A percentile compares a stretch with the other conserved stretches of the same genome.
Evolutionary conservation across 2,329 filamentous ascomycete genomes (phyloP).

Genomic region (Magnaporthales sp.): DNA sequence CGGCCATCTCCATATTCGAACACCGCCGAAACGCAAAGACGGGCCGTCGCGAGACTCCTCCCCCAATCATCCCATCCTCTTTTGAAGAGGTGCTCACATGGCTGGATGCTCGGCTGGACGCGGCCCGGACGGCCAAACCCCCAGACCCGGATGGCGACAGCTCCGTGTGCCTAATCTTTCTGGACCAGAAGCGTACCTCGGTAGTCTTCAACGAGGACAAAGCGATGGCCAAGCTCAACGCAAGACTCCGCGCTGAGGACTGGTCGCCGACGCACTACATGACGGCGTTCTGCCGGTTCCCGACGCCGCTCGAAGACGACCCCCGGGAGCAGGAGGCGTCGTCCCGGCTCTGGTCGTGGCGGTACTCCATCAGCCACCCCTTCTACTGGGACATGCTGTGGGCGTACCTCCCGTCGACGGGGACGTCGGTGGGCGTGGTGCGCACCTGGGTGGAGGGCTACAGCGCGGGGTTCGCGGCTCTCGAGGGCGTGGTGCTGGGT

Average conservation of each 20-base stretch:
- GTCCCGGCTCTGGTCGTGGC: conserved; percentile 3
- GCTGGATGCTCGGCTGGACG: not conserved
- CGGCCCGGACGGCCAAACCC: not conserved
- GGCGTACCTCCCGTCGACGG: conserved; percentile 6
- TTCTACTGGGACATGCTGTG: conserved; percentile 10
- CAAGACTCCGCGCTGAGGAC: conserved; percentile 1
- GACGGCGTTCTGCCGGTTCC: conserved; percentile 6
- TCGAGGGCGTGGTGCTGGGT: conserved; percentile 3
- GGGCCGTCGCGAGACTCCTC: no score
- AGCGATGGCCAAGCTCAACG: not conserved
- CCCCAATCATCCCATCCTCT: not conserved
- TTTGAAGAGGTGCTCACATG: not conserved
- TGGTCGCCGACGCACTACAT: conserved; percentile 7
- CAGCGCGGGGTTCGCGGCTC: conserved; percentile 5
- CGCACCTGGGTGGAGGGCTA: conserved; percentile 8
- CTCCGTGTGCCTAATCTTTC: not conserved
- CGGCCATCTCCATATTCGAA: no score
- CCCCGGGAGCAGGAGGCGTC: not conserved
- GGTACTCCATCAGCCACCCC: conserved; percentile 8
- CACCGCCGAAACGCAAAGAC: no score
- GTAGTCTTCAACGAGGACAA: not conserved
- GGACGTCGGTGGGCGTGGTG: conserved; percentile 7
- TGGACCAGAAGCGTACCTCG: not conserved
- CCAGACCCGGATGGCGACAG: not conserved
- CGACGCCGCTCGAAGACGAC: no score